phyloP scores from a whole-genome alignment of 2,329 filamentous ascomycete species.

The Dactylonectria estremocensis region DNA sequence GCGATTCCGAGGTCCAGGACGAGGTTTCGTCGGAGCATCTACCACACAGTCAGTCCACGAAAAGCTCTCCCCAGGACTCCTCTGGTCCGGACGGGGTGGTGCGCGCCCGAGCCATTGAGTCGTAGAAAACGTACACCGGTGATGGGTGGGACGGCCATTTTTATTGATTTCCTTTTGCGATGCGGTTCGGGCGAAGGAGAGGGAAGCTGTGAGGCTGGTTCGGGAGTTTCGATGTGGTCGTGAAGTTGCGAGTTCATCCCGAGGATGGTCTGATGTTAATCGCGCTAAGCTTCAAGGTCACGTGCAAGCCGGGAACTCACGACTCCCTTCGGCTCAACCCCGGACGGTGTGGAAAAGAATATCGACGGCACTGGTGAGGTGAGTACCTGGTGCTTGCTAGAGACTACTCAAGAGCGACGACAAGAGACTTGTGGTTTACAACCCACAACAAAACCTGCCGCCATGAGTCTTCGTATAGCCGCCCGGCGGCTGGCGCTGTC shows the following conservation, averaged over 20 bases:
- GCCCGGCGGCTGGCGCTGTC: constrained; percentile 72
- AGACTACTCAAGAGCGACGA: constrained; percentile 38
- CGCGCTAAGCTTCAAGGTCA: constrained; percentile 50
- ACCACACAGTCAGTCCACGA: constrained; percentile 53
- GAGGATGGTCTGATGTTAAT: constrained; percentile 55
- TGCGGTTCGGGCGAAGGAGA: constrained; percentile 42
- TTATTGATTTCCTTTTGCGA: constrained; percentile 49
- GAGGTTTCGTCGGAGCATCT: constrained; percentile 75
- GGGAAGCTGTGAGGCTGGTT: constrained; percentile 40
- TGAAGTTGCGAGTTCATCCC: constrained; percentile 46
- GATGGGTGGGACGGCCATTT: constrained; percentile 71
- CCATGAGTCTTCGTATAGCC: constrained; percentile 78
- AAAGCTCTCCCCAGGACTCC: constrained; percentile 43
- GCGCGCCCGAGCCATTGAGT: constrained; percentile 51
- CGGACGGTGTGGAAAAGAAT: constrained; percentile 49
- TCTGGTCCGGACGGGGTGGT: constrained; percentile 34
- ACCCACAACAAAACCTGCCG: constrained; percentile 40
- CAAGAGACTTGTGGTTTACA: constrained; percentile 42
- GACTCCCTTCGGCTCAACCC: constrained; percentile 43
- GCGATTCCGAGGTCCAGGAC: constrained; percentile 70
- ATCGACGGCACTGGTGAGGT: constrained; percentile 34
- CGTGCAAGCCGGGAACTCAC: constrained; percentile 32
- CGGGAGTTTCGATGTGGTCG: constrained; percentile 45
- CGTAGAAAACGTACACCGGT: constrained; percentile 68
- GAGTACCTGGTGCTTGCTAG: constrained; percentile 23